These are phyloP conservation scores for Cystobasidium pallidum DNA, from an alignment of 1,284 basidiomycete species.

Conservation along the genomic window DNA sequence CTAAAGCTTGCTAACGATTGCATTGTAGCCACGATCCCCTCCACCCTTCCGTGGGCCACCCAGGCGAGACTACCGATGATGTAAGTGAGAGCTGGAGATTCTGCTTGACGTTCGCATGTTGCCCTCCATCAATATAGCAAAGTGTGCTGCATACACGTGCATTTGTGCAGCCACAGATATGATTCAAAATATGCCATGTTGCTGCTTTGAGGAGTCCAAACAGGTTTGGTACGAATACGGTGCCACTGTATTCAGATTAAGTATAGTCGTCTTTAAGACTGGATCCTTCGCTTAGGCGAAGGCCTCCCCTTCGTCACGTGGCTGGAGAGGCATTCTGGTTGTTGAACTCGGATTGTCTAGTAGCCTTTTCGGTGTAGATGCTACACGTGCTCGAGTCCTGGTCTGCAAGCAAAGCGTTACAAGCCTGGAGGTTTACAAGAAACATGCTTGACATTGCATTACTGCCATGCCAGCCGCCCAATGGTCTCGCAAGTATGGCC, in stretches of 20 bases:
- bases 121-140: neutral
- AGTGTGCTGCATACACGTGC: neutral
- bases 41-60: neutral
- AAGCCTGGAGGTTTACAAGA: no score
- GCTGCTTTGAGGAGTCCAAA: no score
- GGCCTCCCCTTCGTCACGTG: neutral
- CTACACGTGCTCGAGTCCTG: neutral
- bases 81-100: neutral
- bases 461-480: no score
- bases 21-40: neutral
- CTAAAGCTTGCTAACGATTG: neutral
- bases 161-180: no score
- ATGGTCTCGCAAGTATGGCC: no score
- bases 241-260: no score
- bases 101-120: neutral
- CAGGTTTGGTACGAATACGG: no score
- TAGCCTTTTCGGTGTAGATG: neutral
- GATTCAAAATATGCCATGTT: no score
- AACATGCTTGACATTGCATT: no score
- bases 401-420: no score
- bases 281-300: neutral
- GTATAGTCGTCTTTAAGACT: no score
- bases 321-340: slow-evolving; percentile 4
- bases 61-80: slow-evolving; percentile 16
- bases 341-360: slow-evolving; percentile 1